These are phyloP conservation scores for Globisporangium nagaii DNA, from an alignment of 352 stramenopile genomes.

Conservation along the genomic window DNA sequence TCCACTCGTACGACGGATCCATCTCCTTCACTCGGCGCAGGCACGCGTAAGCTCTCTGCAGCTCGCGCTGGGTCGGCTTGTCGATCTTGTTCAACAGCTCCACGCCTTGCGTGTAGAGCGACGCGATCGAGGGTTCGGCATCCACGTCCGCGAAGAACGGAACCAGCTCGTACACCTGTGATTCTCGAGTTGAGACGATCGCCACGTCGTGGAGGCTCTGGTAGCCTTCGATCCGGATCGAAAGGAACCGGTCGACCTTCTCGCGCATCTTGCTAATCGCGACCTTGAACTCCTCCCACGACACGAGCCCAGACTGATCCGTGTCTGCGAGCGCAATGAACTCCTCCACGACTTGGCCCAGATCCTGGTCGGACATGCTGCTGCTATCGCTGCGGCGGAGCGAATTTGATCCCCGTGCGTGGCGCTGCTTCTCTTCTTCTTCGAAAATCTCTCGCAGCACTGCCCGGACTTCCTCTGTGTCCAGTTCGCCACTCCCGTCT, in stretches of 20 bases:
- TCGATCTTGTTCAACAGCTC: slow-evolving; percentile 61
- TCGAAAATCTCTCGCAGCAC: slow-evolving; percentile 71
- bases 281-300: slow-evolving; percentile 84
- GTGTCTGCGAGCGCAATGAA: slow-evolving; percentile 78
- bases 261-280: slow-evolving; percentile 74
- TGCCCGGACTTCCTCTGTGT: slow-evolving; percentile 67
- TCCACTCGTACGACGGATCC: slow-evolving; percentile 79
- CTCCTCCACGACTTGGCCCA: slow-evolving; percentile 59
- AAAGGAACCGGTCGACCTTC: slow-evolving; percentile 66
- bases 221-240: slow-evolving; percentile 73
- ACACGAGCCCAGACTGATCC: slow-evolving; percentile 71
- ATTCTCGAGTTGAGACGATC: slow-evolving; percentile 60
- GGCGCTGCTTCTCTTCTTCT: slow-evolving; percentile 53
- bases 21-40: slow-evolving; percentile 62
- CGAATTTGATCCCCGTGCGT: slow-evolving; percentile 3
- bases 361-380: slow-evolving; percentile 43
- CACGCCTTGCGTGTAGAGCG: slow-evolving; percentile 65
- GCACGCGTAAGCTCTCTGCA: slow-evolving; percentile 74
- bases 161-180: slow-evolving; percentile 75
- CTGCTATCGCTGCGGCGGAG: slow-evolving; percentile 36
- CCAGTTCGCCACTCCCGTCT: slow-evolving; percentile 71
- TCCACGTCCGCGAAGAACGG: slow-evolving; percentile 72
- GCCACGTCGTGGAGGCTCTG: slow-evolving; percentile 58
- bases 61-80: slow-evolving; percentile 39
- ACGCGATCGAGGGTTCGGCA: slow-evolving; percentile 53